A percentile compares a stretch with the other conserved stretches of the same genome.
Conservation (phyloP, 495 filamentous ascomycete genomes). For the Penicillium daleae region DNA sequence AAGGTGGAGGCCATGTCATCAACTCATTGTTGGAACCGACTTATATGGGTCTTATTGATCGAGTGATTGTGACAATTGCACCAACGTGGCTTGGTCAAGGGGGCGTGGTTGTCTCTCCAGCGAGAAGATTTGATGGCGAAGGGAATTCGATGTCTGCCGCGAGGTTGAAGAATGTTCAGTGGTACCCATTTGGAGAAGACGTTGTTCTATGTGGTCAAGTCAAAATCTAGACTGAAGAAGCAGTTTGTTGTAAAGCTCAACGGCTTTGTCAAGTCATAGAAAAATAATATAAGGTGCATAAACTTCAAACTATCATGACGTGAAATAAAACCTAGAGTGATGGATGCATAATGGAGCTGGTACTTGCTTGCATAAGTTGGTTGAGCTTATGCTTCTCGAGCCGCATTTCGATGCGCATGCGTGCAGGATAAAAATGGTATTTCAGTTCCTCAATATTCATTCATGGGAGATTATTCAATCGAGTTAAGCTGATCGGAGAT, state of each 20-base stretch:
- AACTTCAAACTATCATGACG: neutral
- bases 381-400: too few relatives aligned
- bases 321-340: neutral
- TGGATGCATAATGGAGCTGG: neutral
- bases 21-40: conserved; percentile 69
- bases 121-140: conserved; percentile 43
- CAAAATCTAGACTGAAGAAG: conserved; percentile 7
- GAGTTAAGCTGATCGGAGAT: neutral
- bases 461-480: neutral
- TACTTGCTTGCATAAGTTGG: too few relatives aligned
- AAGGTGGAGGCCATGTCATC: conserved; percentile 81
- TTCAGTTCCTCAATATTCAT: neutral
- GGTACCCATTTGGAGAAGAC: conserved; percentile 76
- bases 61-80: conserved; percentile 84
- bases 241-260: neutral
- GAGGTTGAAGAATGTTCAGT: conserved; percentile 66
- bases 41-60: conserved; percentile 58
- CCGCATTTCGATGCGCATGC: too few relatives aligned
- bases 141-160: conserved; percentile 56
- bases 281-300: neutral
- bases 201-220: conserved; percentile 75
- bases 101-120: conserved; percentile 73
- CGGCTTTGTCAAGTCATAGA: neutral
- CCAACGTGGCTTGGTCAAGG: conserved; percentile 82
- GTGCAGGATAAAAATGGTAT: neutral